Percentiles rank a stretch among this genome's conserved stretches.
phyloP scores from a whole-genome alignment of 352 stramenopile species.

The Globisporangium nagaii region DNA sequence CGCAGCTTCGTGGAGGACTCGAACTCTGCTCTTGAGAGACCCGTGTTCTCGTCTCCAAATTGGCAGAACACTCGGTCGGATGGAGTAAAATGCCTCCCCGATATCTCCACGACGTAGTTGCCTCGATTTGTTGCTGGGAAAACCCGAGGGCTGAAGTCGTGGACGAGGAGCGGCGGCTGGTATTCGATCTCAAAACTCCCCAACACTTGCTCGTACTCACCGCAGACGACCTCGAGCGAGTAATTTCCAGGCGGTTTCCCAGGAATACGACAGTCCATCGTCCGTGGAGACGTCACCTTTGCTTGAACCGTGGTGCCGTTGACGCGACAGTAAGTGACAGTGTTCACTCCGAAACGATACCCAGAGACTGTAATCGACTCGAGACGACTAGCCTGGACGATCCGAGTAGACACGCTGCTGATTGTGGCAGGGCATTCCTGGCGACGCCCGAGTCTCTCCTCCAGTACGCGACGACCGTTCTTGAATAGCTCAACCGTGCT shows the following conservation, averaged over 20 bases:
- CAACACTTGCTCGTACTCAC: neutral
- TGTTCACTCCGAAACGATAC: constrained; percentile 19
- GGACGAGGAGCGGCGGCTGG: constrained; percentile 10
- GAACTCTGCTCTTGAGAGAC: constrained; percentile 10
- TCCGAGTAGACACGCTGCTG: constrained; percentile 6
- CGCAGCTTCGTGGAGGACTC: constrained; percentile 17
- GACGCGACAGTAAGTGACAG: constrained; percentile 23
- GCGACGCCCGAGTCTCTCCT: constrained; percentile 9
- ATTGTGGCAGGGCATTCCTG: constrained; percentile 16
- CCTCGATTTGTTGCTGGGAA: constrained; percentile 14
- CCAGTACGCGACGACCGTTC: constrained; percentile 12
- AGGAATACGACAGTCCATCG: constrained; percentile 22
- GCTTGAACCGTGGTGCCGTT: neutral
- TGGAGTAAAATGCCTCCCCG: constrained; percentile 16
- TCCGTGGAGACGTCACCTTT: constrained; percentile 18
- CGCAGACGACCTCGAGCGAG: constrained; percentile 23
- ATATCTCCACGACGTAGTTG: constrained; percentile 16
- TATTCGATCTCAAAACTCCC: constrained; percentile 23
- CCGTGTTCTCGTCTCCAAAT: constrained; percentile 17
- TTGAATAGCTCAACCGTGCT: constrained; percentile 11
- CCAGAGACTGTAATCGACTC: constrained; percentile 18
- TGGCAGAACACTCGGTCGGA: constrained; percentile 22
- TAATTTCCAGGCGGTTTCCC: constrained; percentile 27
- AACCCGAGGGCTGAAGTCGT: constrained; percentile 12
- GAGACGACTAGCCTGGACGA: constrained; percentile 13